Conservation (phyloP, 805 yeast genomes). For the Yamadazyma kitorensis region DNA sequence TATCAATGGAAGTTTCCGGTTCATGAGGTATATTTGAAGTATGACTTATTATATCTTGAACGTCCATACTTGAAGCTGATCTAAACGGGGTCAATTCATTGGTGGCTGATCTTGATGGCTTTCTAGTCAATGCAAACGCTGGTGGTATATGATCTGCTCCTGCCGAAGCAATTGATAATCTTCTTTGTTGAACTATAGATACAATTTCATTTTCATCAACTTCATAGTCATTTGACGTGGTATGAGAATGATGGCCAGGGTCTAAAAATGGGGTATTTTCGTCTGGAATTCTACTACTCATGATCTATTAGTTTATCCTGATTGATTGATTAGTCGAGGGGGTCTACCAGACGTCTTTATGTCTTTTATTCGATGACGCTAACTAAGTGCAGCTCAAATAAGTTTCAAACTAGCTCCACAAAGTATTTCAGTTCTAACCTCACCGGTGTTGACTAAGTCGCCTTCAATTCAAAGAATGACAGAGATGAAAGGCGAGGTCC, state of each 20-base stretch:
- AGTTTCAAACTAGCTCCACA: no score
- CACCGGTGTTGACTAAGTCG: no score
- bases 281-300: slow-evolving; percentile 9
- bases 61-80: slow-evolving; percentile 12
- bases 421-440: no score
- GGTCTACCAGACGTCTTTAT: no score
- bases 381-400: no score
- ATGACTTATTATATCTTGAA: slow-evolving; percentile 7
- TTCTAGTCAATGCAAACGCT: slow-evolving; percentile 2
- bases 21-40: slow-evolving; percentile 30
- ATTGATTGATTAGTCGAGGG: no score
- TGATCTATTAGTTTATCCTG: no score
- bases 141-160: slow-evolving; percentile 22
- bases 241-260: neutral
- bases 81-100: slow-evolving; percentile 17
- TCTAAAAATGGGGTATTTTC: slow-evolving; percentile 16
- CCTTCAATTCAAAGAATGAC: no score
- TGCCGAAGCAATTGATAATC: slow-evolving; percentile 36
- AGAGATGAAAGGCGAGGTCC: no score
- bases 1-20: slow-evolving; percentile 38
- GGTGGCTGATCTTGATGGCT: neutral
- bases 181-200: slow-evolving; percentile 36
- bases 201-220: slow-evolving; percentile 36
- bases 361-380: no score
- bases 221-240: slow-evolving; percentile 10